Base-by-base conservation (phyloP, 805 yeast species). In the Sugiyamaella marilandica region DNA sequence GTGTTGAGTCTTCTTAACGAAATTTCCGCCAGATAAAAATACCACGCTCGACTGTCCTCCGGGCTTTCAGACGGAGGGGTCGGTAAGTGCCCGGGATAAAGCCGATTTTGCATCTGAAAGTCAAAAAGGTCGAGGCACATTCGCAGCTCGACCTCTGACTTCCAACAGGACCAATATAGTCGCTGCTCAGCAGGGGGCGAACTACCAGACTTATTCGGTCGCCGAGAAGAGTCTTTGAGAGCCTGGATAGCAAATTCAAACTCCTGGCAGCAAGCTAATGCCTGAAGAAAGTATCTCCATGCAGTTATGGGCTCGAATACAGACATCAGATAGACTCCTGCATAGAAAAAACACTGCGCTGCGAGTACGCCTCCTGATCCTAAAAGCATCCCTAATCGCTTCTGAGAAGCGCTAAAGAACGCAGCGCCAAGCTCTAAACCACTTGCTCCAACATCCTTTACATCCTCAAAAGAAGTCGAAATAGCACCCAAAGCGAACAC, bases 141-240 rank as follows among this genome's bases (percentile, higher is more conserved):
- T 11, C 43, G 43, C 21, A 39, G 24, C 21, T 39, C 43, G 21
- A 39, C 24, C 43, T 39, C 43, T n/a, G 43, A 39, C 43, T 39
- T 39, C 43, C 43, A 39, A 16, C 43, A 39, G 7, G 43, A 39
- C 43, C 43, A 39, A 39, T 39, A 39, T 11, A 39, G 21, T 10
- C 43, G 16, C 21, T 39, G 43, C 9, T 39, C 43, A 10, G 43
- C 19, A 19, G 43, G 43, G 7, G 43, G 43, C 7, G 43, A 21
- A 16, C 21, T 39, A 36, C 19, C 11, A 2, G 43, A 19, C 5
- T 3, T 9, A 13, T 11, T 39, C 24, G 19, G 5, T 11, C 24
- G 16, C 9, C 16, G 43, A 14, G 43, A 39, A 7, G 29, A 24
- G 43, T 39, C 43, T 9, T 16, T 16, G 13, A 39, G 21, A 39